Base-by-base conservation (phyloP, 371 early-diverging fungal genomes). In the Massospora cicadina region DNA sequence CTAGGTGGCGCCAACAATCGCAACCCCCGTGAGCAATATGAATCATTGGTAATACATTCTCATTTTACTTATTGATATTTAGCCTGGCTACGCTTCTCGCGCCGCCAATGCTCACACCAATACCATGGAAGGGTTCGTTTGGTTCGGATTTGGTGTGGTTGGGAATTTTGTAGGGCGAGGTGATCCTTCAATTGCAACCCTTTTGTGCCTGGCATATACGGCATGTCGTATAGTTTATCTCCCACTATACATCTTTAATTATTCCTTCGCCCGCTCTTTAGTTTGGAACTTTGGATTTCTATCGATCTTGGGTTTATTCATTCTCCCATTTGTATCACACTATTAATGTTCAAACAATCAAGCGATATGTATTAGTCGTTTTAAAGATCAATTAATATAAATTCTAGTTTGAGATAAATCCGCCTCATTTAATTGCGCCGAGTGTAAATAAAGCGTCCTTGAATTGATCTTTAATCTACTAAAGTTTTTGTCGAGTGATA, bases 271-370 rank as follows among this genome's bases (percentile, higher is more conserved):
- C 56, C 53, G 64, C 3, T 17, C 54, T 21, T 2, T 17, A 1
- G 25, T 56, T 33, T 64, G 55, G 56, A 55, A 13, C 23, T 2
- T 64, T 55, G 27, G 64, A 23, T 64, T 64, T 57, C 31, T 64
- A 21, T 12, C 54, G 28, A 64, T 29, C 24, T 29, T 64, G 1
- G 30, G 25, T 17, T 23, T 64, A 1, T 64, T 54, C 24, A 24
- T 56, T 1, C 26, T 64, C 27, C 64, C 64, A 12, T 63, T 63
- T 31, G 61, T n/a, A n/a, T n/a, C n/a, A n/a, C n/a, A n/a, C n/a
- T n/a, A n/a, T n/a, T n/a, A n/a, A n/a, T n/a, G n/a, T n/a, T n/a
- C n/a, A n/a, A n/a, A n/a, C n/a, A n/a, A n/a, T n/a, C n/a, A n/a
- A n/a, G n/a, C n/a, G n/a, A n/a, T n/a, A n/a, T n/a, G n/a, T n/a